phyloP scores from a whole-genome alignment of 2,329 filamentous ascomycete genomes.

The Beauveria sp. region DNA sequence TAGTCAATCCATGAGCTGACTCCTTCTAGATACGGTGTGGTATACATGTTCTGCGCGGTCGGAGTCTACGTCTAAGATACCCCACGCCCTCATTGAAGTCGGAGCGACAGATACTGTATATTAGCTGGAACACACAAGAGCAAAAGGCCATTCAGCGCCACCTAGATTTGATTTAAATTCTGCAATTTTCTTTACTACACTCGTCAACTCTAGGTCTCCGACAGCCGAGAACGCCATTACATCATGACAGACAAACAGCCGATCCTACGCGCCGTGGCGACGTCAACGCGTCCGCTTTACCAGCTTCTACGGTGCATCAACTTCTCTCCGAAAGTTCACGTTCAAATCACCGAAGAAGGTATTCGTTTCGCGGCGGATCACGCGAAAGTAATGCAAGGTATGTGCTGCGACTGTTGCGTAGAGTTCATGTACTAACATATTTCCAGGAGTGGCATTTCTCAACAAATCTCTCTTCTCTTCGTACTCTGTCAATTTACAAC shows the following conservation, averaged over 20 bases:
- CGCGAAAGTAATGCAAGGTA: constrained; percentile 84
- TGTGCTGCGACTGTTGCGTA: neutral
- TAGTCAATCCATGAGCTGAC: constrained; percentile 14
- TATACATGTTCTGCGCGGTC: constrained; percentile 98
- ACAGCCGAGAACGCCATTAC: constrained; percentile 10
- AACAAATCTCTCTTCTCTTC: constrained; percentile 84
- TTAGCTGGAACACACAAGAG: constrained; percentile 28
- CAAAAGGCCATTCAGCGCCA: constrained; percentile 24
- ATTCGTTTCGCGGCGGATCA: constrained; percentile 86
- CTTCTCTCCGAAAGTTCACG: constrained; percentile 50
- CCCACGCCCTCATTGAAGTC: constrained; percentile 27
- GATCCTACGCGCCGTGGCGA: constrained; percentile 68
- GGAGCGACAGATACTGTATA: constrained; percentile 26
- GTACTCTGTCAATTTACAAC: constrained; percentile 58
- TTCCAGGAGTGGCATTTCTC: constrained; percentile 59
- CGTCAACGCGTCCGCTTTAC: constrained; percentile 68
- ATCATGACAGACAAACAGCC: constrained; percentile 33
- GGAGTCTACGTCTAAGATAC: constrained; percentile 89
- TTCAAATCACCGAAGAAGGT: constrained; percentile 76
- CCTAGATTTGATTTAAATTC: constrained; percentile 16
- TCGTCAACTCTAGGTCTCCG: constrained; percentile 9
- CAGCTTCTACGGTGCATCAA: constrained; percentile 52
- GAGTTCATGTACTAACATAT: constrained; percentile 6
- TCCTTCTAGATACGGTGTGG: constrained; percentile 68
- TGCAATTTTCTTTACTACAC: constrained; percentile 14